A percentile compares a stretch with the other conserved stretches of the same genome.
Conservation (phyloP, 2,329 filamentous ascomycete species). For the Tolypocladium sp. region DNA sequence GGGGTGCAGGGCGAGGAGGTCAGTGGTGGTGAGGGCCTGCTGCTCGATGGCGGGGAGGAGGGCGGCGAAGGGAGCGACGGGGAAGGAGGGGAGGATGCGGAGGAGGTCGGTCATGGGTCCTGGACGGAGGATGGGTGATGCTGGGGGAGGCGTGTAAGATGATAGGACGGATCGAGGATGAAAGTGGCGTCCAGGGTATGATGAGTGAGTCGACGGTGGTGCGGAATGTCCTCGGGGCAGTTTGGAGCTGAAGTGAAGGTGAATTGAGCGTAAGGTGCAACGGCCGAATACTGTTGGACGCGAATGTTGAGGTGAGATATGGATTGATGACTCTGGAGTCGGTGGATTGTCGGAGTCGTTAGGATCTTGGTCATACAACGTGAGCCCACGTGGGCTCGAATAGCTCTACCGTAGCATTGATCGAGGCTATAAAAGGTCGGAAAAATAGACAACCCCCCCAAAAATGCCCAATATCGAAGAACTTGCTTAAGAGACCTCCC, state of each 20-base stretch:
- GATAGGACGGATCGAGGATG: not conserved
- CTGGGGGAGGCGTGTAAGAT: not conserved
- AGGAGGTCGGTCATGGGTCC: slow-evolving; percentile 74
- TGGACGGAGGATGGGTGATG: not conserved
- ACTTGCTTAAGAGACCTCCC: not conserved
- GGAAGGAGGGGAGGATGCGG: slow-evolving; percentile 72
- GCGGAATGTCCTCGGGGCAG: not conserved
- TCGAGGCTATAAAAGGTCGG: no score
- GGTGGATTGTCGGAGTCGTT: no score
- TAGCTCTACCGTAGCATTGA: no score
- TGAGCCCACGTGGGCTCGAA: no score
- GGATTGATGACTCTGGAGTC: not conserved
- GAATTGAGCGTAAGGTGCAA: not conserved
- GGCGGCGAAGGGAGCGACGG: slow-evolving; percentile 58
- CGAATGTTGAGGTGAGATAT: not conserved
- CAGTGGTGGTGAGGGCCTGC: slow-evolving; percentile 66
- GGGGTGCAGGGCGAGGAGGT: slow-evolving; percentile 77
- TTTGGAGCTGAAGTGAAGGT: not conserved
- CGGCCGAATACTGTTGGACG: no score
- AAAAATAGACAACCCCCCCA: no score
- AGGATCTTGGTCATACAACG: no score
- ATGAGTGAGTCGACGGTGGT: not conserved
- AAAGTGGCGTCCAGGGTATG: not conserved
- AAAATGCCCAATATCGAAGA: not conserved
- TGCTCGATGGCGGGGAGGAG: slow-evolving; percentile 74